A percentile compares a stretch with the other conserved stretches of the same genome.
Evolutionary conservation across 2,329 filamentous ascomycete species (phyloP).

Genomic region (Drechslerella dactyloides): DNA sequence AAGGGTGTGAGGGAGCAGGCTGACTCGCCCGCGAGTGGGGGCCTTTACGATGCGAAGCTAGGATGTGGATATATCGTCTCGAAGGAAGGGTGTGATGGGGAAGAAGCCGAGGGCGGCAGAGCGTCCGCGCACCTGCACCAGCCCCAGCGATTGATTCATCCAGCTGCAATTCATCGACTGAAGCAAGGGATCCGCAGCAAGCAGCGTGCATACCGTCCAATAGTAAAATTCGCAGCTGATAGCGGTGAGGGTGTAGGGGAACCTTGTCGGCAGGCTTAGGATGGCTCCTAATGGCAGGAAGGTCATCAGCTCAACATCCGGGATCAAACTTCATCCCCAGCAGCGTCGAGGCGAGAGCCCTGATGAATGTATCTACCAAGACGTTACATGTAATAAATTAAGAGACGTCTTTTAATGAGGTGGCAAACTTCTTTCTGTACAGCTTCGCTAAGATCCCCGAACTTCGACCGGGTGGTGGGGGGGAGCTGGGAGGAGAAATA

Average conservation of each 20-base stretch:
- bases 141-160: constrained; percentile 12
- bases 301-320: constrained; percentile 39
- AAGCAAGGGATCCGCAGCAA: constrained; percentile 36
- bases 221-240: constrained; percentile 31
- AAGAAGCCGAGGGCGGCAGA: constrained; percentile 21
- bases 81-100: constrained; percentile 26
- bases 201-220: constrained; percentile 26
- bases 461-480: constrained; percentile 10
- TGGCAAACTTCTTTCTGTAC: constrained; percentile 21
- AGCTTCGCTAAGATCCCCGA: constrained; percentile 36
- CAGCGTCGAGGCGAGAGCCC: constrained; percentile 15
- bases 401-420: constrained; percentile 22
- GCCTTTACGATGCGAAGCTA: constrained; percentile 16
- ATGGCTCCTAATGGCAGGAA: constrained; percentile 29
- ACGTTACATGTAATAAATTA: constrained; percentile 22
- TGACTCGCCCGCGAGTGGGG: constrained; percentile 1
- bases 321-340: constrained; percentile 21
- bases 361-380: constrained; percentile 13
- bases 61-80: constrained; percentile 23
- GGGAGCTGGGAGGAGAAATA: constrained; percentile 11
- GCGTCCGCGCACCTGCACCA: constrained; percentile 10
- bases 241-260: constrained; percentile 25
- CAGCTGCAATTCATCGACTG: constrained; percentile 31
- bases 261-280: constrained; percentile 37
- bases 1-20: constrained; percentile 3